Base-by-base conservation (phyloP, 805 yeast genomes). In the Kluyveromyces lactis region DNA sequence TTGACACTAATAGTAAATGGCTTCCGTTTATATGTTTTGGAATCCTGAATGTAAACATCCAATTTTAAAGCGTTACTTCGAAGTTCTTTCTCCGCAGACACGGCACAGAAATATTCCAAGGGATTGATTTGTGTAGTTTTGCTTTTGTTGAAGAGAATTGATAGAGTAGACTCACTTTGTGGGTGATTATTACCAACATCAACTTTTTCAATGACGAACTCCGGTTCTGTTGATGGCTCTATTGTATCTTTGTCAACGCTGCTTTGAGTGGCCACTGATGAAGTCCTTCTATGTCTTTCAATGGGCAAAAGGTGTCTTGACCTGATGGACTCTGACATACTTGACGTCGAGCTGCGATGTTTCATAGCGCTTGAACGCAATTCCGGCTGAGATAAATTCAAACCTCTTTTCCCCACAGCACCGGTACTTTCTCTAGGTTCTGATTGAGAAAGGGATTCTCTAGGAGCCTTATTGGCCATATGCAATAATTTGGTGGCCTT, bases 101-200 rank as follows among this genome's bases (percentile, higher is more conserved):
- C 62, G 44, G 55, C 54, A 7, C 60, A 44, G 33, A 58, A 60
- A 40, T 58, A 59, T 18, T 51, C 57, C 18, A 58, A 34, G 2
- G 52, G 39, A 32, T 51, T 48, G 2, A 42, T 42, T 1, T 32
- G 35, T 6, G 44, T 42, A 27, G 45, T 46, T 28, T 52, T 56
- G 27, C 47, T 53, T 31, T 46, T 48, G 16, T 42, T 51, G 35
- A 59, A 55, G 26, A 59, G 29, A 2, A 42, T 33, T 2, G 64
- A 56, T 23, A 59, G 27, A 16, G 50, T 47, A 2, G 64, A 59
- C 15, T 56, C 95, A 69, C 49, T 82, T 64, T 39, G 76, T 70
- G 49, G 75, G 64, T 32, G 72, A 73, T 26, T 90, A 86, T 52
- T 72, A 18, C 23, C 13, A 12, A 35, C 35, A 10, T 36, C 38